Base-by-base conservation (phyloP, 192 early-diverging fungal species). In the Umbelopsis sp. region DNA sequence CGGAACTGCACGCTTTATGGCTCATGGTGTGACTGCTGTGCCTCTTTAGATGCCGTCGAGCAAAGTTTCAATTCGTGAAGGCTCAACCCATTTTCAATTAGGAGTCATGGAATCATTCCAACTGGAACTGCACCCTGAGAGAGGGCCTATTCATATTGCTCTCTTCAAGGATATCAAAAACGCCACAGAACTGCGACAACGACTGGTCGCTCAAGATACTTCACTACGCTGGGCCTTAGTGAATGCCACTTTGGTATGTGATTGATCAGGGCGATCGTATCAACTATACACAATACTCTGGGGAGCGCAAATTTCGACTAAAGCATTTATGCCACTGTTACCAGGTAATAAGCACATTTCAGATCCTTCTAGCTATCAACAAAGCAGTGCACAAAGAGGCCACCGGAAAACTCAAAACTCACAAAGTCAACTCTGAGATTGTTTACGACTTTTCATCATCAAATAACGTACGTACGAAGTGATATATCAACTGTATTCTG, bases 371-470 rank as follows among this genome's bases (percentile, higher is more conserved):
- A 3, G 88, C 88, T 0, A 75, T 75, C 1, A 84, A 84, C 34
- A 82, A 77, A 45, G 85, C 88, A 6, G 75, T 84, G 10, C 73
- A 86, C 38, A 76, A 85, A 26, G 76, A 83, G 41, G 71, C 74
- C 38, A 25, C 68, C n/a, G 70, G 80, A 32, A 82, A 83, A n/a
- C 62, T 89, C 12, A 86, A 79, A 62, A 88, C 88, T 3, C 81
- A 84, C 56, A 83, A 81, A 49, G 53, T 89, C 12, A 77, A 81
- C 72, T 86, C 86, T 10, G 88, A 89, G 74, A 83, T 88, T 56
- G 82, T 88, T 16, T 89, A 86, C 54, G 80, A 81, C 47, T 81
- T 89, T 59, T 86, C 86, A 1, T 79, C 86, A 4, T 75, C 79
- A 16, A 81, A 76, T 47, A 85, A 86, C 56, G 87, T 87, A 86